Evolutionary conservation across 345 rosid species (phyloP).

Genomic region (Gossypium australe): DNA sequence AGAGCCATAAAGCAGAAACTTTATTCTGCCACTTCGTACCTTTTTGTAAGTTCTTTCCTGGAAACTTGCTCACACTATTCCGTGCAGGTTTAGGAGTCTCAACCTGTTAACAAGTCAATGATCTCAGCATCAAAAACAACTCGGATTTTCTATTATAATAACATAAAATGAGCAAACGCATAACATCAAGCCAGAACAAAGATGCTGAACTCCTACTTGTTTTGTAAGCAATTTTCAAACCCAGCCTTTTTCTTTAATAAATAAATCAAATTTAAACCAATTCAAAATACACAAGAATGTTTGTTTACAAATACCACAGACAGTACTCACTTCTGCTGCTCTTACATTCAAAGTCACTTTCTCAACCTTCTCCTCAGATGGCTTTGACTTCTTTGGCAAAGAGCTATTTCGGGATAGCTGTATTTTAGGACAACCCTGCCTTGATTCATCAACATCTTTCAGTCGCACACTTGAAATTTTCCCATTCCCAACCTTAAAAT

Average conservation of each 20-base stretch:
- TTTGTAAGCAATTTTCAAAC: neutral
- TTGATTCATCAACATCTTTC: constrained; percentile 26
- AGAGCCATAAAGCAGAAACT: constrained; percentile 35
- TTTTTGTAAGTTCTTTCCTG: constrained; percentile 30
- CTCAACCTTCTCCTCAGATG: constrained; percentile 19
- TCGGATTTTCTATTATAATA: neutral
- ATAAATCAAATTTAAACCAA: neutral
- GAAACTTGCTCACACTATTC: constrained; percentile 20
- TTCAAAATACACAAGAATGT: neutral
- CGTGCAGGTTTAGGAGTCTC: constrained; percentile 31
- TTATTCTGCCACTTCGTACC: constrained; percentile 47
- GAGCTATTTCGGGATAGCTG: constrained; percentile 25
- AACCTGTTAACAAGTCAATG: constrained; percentile 25
- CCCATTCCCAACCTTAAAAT: constrained; percentile 17
- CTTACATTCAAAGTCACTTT: constrained; percentile 22
- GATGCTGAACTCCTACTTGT: neutral
- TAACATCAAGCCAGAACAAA: neutral
- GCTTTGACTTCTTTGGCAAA: constrained; percentile 30
- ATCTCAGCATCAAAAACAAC: neutral
- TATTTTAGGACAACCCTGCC: constrained; percentile 30
- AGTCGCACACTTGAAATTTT: constrained; percentile 15
- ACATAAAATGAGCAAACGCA: neutral
- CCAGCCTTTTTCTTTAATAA: neutral
- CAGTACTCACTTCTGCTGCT: constrained; percentile 32
- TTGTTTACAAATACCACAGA: neutral